Evolutionary conservation across 2,329 filamentous ascomycete species (phyloP).

Genomic region (Trichoderma breve): DNA sequence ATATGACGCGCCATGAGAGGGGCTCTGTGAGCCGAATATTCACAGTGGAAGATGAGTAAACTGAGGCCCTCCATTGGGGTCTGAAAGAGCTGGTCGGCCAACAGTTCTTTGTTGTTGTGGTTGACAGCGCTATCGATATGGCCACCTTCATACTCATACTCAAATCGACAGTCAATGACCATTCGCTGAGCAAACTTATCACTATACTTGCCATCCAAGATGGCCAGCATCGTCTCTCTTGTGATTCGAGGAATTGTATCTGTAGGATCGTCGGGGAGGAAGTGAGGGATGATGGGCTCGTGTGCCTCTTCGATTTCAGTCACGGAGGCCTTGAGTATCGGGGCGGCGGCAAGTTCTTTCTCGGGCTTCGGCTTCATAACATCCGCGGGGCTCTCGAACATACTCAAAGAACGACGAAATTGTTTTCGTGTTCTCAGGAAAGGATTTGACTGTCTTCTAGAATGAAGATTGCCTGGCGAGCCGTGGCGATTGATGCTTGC

Average conservation of each 20-base stretch:
- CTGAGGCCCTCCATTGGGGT: slow-evolving; percentile 66
- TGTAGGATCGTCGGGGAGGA: slow-evolving; percentile 72
- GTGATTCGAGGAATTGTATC: slow-evolving; percentile 88
- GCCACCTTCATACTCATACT: slow-evolving; percentile 96
- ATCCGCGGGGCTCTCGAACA: slow-evolving; percentile 93
- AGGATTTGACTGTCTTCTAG: slow-evolving; percentile 70
- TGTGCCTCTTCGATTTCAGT: slow-evolving; percentile 80
- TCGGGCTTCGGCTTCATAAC: slow-evolving; percentile 74
- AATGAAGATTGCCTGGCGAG: slow-evolving; percentile 69
- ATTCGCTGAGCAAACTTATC: slow-evolving; percentile 75
- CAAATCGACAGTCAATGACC: slow-evolving; percentile 94
- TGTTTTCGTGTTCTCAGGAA: slow-evolving; percentile 79
- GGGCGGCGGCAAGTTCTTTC: slow-evolving; percentile 48
- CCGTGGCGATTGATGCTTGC: slow-evolving; percentile 61
- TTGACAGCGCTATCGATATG: slow-evolving; percentile 94
- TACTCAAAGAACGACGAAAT: slow-evolving; percentile 89
- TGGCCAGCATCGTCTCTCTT: slow-evolving; percentile 75
- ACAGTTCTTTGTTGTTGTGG: slow-evolving; percentile 91
- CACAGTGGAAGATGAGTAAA: slow-evolving; percentile 91
- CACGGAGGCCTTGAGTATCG: slow-evolving; percentile 66
- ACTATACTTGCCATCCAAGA: slow-evolving; percentile 82
- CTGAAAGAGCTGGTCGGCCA: slow-evolving; percentile 76
- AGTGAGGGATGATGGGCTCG: slow-evolving; percentile 76
- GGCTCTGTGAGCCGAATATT: slow-evolving; percentile 95
- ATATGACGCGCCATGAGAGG: slow-evolving; percentile 95